A percentile compares a stretch with the other conserved stretches of the same genome.
Evolutionary conservation across 768 basidiomycete genomes (phyloP).

Genomic region (Trametes cubensis): DNA sequence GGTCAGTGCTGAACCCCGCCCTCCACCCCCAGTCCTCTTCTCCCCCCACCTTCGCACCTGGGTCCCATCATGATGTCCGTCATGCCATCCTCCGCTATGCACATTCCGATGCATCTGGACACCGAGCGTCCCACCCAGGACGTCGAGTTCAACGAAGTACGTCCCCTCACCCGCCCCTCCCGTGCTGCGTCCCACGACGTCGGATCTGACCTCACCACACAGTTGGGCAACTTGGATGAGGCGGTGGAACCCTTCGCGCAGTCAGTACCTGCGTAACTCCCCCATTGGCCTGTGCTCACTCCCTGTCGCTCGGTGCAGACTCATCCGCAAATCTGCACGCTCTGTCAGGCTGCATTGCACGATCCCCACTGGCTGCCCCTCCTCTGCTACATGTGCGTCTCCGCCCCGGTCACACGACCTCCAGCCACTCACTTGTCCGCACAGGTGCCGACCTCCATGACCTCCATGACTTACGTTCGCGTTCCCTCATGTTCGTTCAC

Average conservation of each 20-base stretch:
- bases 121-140: conserved; percentile 26
- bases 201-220: conserved; percentile 11
- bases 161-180: background rate
- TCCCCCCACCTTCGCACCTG: conserved; percentile 4
- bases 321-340: conserved; percentile 50
- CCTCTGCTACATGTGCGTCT: conserved; percentile 59
- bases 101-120: conserved; percentile 32
- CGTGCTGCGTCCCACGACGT: conserved; percentile 6
- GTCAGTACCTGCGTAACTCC: conserved; percentile 40
- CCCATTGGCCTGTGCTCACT: conserved; percentile 9
- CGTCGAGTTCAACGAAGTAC: conserved; percentile 43
- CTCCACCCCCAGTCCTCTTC: conserved; percentile 13
- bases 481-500: conserved; percentile 65
- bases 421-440: conserved; percentile 1
- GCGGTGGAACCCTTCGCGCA: conserved; percentile 65
- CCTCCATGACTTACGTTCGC: conserved; percentile 63
- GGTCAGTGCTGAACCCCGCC: conserved; percentile 6
- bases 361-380: conserved; percentile 65
- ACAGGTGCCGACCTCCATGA: conserved; percentile 69
- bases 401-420: conserved; percentile 13
- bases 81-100: conserved; percentile 29
- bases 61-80: conserved; percentile 36
- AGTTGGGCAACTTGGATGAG: conserved; percentile 57
- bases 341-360: conserved; percentile 64
- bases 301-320: conserved; percentile 36